These are phyloP conservation scores for Aspergillus sp. DNA, from an alignment of 2,329 filamentous ascomycete species.

Conservation along the genomic window DNA sequence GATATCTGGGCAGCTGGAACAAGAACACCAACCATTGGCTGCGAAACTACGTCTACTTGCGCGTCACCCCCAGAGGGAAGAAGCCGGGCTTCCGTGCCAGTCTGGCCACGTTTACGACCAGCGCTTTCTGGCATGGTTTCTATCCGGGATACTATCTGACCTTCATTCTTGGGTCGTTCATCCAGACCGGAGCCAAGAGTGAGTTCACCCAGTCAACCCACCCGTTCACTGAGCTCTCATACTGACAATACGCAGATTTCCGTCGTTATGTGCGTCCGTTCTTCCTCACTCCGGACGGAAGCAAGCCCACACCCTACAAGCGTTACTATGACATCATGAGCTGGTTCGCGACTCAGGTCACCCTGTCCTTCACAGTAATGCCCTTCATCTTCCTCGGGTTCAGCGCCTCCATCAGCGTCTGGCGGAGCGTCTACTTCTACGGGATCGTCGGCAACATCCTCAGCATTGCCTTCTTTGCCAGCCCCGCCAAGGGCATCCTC, in stretches of 20 bases:
- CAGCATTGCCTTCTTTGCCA: conserved; percentile 75
- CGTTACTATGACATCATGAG: conserved; percentile 82
- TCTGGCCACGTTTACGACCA: conserved; percentile 89
- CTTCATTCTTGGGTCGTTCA: conserved; percentile 85
- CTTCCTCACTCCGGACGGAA: conserved; percentile 79
- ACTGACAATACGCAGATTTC: conserved; percentile 62
- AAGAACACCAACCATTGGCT: conserved; percentile 99
- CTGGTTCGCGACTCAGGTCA: conserved; percentile 74
- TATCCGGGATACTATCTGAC: conserved; percentile 94
- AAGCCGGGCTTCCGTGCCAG: conserved; percentile 96
- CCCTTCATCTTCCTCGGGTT: conserved; percentile 85
- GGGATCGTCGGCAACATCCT: conserved; percentile 66
- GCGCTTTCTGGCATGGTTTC: conserved; percentile 97
- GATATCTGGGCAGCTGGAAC: conserved; percentile 91
- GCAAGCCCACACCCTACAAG: conserved; percentile 69
- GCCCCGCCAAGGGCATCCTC: conserved; percentile 68
- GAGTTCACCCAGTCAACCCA: conserved; percentile 42
- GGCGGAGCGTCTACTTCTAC: conserved; percentile 89
- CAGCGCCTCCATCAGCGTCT: conserved; percentile 69
- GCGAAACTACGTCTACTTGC: conserved; percentile 90
- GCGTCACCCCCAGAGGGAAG: conserved; percentile 91
- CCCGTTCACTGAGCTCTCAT: conserved; percentile 10
- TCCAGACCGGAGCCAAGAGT: conserved; percentile 96
- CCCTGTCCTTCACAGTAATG: conserved; percentile 77
- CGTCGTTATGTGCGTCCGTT: conserved; percentile 89